These are phyloP conservation scores for Plasmodium knowlesi DNA, from an alignment of 169 alveolate species.

Conservation along the genomic window DNA sequence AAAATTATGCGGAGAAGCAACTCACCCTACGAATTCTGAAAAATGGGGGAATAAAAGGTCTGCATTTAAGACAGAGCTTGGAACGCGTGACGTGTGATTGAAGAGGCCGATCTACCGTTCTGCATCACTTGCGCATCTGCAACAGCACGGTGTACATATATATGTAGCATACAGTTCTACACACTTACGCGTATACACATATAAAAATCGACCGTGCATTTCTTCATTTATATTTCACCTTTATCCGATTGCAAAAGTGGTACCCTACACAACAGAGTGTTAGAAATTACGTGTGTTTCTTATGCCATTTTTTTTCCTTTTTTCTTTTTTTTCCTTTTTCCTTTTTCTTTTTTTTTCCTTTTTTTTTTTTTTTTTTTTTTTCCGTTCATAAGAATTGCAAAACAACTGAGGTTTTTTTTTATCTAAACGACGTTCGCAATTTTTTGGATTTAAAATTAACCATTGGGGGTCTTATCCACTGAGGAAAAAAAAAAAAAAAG, in stretches of 20 bases:
- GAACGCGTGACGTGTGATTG: background rate
- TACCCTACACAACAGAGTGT: background rate
- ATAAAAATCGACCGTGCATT: background rate
- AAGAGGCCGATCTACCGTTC: background rate
- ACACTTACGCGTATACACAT: background rate
- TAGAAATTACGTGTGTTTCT: background rate
- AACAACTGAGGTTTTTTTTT: background rate
- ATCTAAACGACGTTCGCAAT: background rate
- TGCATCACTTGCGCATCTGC: background rate
- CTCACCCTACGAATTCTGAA: background rate
- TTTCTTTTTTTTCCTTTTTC: background rate
- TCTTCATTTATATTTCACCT: background rate
- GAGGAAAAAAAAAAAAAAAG: background rate
- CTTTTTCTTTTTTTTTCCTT: background rate
- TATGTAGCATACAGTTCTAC: background rate
- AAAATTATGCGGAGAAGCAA: background rate
- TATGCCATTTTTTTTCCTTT: background rate
- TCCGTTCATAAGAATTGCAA: background rate
- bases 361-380: background rate
- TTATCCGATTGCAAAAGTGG: background rate
- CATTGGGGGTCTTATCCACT: background rate
- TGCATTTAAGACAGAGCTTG: background rate
- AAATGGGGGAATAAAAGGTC: background rate
- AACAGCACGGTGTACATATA: background rate
- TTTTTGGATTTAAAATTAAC: constrained; percentile 15